Evolutionary conservation across 805 yeast species (phyloP), one percentile per base, ranked within the genome.

Genomic region (Saccharomyces mikatae): DNA sequence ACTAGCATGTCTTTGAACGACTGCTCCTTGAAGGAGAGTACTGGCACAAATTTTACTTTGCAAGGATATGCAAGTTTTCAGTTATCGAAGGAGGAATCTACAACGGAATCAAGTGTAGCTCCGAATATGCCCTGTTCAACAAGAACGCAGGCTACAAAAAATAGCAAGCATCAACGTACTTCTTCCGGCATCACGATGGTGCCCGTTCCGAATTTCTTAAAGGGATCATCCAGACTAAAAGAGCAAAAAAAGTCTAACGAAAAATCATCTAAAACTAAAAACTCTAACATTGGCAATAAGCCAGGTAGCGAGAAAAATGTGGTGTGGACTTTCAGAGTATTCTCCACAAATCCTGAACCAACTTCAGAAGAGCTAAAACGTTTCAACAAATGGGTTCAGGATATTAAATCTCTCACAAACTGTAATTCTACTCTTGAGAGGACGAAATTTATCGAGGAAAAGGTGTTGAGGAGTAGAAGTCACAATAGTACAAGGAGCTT

Each of bases 351-450:
- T 24, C 56, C 60, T 17, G 53, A 56, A n/a, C 79, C 65, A 72
- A 76, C 70, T 70, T 84, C 67, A 62, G 76, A 56, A 8, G 73
- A 71, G 27, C 66, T 60, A 13, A 72, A 68, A 32, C 80, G 78
- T 51, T 77, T 77, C 51, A 64, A 62, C 26, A 75, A 74, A 59
- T 84, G 89, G 89, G 68, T 73, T 36, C 76, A 74, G 29, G 86
- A 83, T 62, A 67, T 84, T 47, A 69, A 72, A 30, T 83, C 81
- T 56, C 69, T 84, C 58, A 73, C 79, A 41, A 71, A 74, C 49
- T 80, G 76, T 58, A 74, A 74, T 21, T 67, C 69, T 53, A 79
- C 80, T 46, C 63, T 71, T 32, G 78, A 77, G 36, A 76, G 89
- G 67, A 79, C 81, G 56, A 71, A 70, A 50, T 75, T 69, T 63